These are phyloP conservation scores for Apocynum venetum DNA, from an alignment of 257 asterid genomes.

Conservation along the genomic window DNA sequence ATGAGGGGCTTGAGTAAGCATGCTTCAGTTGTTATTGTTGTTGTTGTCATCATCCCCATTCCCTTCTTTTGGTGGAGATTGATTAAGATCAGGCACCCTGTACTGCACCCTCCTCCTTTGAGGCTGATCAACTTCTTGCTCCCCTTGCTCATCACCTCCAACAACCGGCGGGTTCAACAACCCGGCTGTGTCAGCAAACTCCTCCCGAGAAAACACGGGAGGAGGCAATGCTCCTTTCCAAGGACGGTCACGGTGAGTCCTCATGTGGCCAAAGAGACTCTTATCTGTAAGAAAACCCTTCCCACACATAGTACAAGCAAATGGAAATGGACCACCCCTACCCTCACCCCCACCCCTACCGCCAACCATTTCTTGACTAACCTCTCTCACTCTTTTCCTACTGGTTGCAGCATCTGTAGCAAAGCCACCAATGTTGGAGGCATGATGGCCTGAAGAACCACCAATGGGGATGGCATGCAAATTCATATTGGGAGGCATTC, in stretches of 20 bases:
- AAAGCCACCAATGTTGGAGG: not conserved
- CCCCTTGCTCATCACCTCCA: not conserved
- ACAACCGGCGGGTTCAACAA: not conserved
- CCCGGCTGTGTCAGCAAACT: not conserved
- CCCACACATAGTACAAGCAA: not conserved
- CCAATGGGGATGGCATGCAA: not conserved
- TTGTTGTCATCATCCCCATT: not conserved
- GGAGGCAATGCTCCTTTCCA: slow-evolving; percentile 10
- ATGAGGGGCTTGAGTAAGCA: too few relatives aligned
- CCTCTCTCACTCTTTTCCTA: not conserved
- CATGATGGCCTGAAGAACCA: not conserved
- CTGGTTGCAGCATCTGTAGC: not conserved
- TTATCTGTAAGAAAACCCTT: not conserved
- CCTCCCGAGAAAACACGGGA: not conserved
- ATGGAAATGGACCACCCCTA: not conserved
- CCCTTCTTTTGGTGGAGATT: not conserved
- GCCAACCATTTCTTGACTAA: not conserved
- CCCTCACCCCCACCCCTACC: not conserved
- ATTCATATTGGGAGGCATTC: not conserved
- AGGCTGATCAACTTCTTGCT: not conserved
- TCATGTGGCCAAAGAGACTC: slow-evolving; percentile 3
- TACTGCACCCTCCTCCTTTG: not conserved
- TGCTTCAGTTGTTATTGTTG: not conserved
- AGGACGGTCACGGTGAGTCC: not conserved
- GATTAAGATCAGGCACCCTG: not conserved